Base-by-base conservation (phyloP, 495 filamentous ascomycete species). In the Penicillium macrosclerotiorum region DNA sequence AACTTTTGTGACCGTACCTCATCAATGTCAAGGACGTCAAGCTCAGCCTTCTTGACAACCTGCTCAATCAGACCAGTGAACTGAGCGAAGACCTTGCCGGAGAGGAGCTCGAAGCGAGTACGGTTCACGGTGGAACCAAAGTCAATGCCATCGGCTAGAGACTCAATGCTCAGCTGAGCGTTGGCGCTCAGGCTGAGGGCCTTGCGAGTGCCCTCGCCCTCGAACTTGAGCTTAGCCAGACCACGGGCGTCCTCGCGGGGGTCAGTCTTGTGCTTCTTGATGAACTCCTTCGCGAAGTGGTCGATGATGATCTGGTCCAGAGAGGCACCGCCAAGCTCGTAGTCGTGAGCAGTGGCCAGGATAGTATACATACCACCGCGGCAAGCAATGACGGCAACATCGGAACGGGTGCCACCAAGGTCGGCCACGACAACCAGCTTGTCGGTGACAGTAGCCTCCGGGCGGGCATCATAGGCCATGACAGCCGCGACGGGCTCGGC, bases 281-380 rank as follows among this genome's bases (percentile, higher is more conserved):
- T 75, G 72, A 98, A 98, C 67, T 96, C 93, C 78, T 98, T 97
- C 46, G 93, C 86, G 57, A 96, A 96, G 76, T 96, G 83, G 64
- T 97, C 91, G 54, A 96, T 86, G 35, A 98, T 77, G 26, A 94
- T 83, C 59, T 91, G 78, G 70, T 98, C 93, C 25, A 98, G 72
- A 34, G 87, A 81, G 18, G 78, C 68, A 55, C 93, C 93, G 37
- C 84, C 81, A 46, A 88, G 85, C 60, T 95, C 89, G 65, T 94
- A 96, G 75, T 98, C 93, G 68, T 98, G 93, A 11, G 84, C 82
- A 24, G 92, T 95, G 3, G 94, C 90, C 11, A 98, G 78, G 53
- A 96, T 85, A 36, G 88, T 95, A 79, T 98, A 97, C 76, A 97
- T 93, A 53, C 93, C 93, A 34, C 92, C 89, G 64, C 92, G 82